Evolutionary conservation across 2,329 filamentous ascomycete species (phyloP).

Genomic region (Coniochaeta sp.): DNA sequence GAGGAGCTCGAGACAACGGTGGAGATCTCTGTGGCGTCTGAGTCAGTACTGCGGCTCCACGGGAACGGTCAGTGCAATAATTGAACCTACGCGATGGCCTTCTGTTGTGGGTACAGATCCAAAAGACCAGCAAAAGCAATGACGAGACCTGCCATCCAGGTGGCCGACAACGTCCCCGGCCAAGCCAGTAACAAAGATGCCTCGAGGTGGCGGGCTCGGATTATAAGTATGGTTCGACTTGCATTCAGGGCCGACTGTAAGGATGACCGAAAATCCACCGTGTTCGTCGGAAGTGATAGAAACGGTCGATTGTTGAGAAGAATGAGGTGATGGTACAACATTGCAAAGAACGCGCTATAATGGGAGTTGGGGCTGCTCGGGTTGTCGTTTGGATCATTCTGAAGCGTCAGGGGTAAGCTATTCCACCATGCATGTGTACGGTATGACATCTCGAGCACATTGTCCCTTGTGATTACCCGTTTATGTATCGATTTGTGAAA

Average conservation of each 20-base stretch:
- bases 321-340: conserved; percentile 23
- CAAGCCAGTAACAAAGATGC: conserved; percentile 16
- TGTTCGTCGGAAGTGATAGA: conserved; percentile 21
- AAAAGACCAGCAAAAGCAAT: conserved; percentile 24
- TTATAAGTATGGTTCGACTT: conserved; percentile 17
- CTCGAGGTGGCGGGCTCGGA: conserved; percentile 11
- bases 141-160: conserved; percentile 28
- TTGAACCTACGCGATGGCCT: conserved; percentile 8
- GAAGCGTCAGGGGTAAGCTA: conserved; percentile 10
- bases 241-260: conserved; percentile 21
- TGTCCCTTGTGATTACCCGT: conserved; percentile 11
- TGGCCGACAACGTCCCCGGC: conserved; percentile 24
- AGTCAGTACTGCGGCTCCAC: not conserved
- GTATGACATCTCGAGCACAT: conserved; percentile 12
- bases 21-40: not conserved
- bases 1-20: not conserved
- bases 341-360: conserved; percentile 16
- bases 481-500: conserved; percentile 18
- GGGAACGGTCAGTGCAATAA: not conserved
- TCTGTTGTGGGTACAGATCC: conserved; percentile 16
- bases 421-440: conserved; percentile 19
- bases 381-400: conserved; percentile 5
- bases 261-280: conserved; percentile 19
- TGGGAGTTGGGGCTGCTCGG: not conserved
- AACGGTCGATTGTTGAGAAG: conserved; percentile 25